Base-by-base conservation (phyloP, 1,139 yeast genomes). In the Protomyces gravidus region DNA sequence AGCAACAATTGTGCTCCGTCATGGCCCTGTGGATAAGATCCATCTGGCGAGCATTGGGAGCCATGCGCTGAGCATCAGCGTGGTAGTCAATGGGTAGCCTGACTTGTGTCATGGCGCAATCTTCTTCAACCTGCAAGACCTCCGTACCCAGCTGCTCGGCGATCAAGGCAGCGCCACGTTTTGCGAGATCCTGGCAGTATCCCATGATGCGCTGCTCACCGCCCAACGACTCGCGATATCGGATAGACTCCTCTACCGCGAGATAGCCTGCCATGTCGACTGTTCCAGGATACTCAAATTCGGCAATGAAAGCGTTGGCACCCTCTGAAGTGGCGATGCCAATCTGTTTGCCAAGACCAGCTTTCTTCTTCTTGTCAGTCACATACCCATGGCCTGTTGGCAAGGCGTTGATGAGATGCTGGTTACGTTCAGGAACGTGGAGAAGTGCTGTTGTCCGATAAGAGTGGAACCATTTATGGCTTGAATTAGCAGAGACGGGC, bases 381-480 rank as follows among this genome's bases (percentile, higher is more conserved):
- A 73, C 64, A 64, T 76, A 81, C 6, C 73, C 70, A 62, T 76
- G 79, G 50, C 85, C 80, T 9, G 85, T 72, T 0, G 90, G 89
- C 62, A 82, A 66, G 0, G 87, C 78, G 63, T 84, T 85, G 61
- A 85, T 73, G 11, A 67, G 60, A 1, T 70, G 67, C 61, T 83
- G 88, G 67, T 78, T 80, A 60, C 75, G 72, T 2, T 76, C 75
- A 63, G 79, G 78, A 6, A 81, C 86, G 66, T 85, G 85, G 53
- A 86, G 69, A 21, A 83, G 73, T 0, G 87, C 85, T 65, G 80
- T 77, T 0, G 83, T 81, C 53, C 82, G 73, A 1, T 89, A 87
- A 23, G 77, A 77, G 64, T 69, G 25, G 6, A 39, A 73, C 90
- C 90, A 85, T 68, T 85, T 39, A 33, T 17, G 13, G 23, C 11